Evolutionary conservation across 225 moss, liverwort and hornwort genomes (phyloP).

Genomic region (Marchantia polymorpha): DNA sequence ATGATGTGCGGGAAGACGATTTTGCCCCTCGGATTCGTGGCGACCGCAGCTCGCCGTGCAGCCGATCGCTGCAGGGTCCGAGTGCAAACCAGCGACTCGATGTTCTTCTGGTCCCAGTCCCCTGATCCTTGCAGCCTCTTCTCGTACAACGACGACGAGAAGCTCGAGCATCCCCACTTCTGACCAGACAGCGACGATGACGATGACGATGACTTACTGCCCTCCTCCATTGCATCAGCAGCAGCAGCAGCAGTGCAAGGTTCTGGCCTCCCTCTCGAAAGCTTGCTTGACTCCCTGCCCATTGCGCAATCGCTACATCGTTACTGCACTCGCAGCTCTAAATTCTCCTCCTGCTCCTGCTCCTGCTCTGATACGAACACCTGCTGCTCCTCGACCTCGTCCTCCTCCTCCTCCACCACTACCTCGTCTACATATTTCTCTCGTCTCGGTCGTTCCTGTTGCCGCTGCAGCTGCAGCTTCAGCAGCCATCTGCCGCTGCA

Average conservation of each 20-base stretch:
- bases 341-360: not conserved
- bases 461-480: not conserved
- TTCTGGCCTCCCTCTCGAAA: not conserved
- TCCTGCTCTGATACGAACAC: not conserved
- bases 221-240: not conserved
- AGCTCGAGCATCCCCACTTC: slow-evolving; percentile 31
- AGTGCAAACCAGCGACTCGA: slow-evolving; percentile 8
- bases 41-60: not conserved
- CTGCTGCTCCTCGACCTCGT: not conserved
- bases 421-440: not conserved
- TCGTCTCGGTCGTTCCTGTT: not conserved
- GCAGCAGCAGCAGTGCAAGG: not conserved
- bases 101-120: slow-evolving; percentile 19
- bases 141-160: slow-evolving; percentile 26
- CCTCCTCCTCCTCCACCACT: not conserved
- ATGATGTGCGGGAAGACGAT: slow-evolving; percentile 29
- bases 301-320: not conserved
- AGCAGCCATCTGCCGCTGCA: not conserved
- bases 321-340: not conserved
- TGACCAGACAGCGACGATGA: not conserved
- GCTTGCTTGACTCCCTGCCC: slow-evolving; percentile 10
- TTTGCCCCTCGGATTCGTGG: slow-evolving; percentile 19
- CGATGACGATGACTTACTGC: not conserved
- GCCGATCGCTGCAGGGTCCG: slow-evolving; percentile 5
- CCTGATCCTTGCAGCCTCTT: slow-evolving; percentile 19